Base-by-base conservation (phyloP, 1,284 basidiomycete species). In the Porogramme epimiltina region DNA sequence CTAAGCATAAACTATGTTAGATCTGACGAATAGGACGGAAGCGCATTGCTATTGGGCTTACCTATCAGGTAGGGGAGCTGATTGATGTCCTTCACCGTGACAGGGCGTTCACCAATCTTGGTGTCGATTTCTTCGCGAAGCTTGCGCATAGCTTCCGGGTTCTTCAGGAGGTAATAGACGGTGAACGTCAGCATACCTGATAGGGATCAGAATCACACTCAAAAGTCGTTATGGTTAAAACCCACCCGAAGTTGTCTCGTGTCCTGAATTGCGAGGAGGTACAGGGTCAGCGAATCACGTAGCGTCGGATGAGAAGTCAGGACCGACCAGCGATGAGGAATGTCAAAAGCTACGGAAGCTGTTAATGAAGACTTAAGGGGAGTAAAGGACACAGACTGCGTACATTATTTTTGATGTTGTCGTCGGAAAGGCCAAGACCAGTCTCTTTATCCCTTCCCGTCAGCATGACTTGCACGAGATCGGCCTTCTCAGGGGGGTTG, bases 51-150 rank as follows among this genome's bases (percentile, higher is more conserved):
- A 13, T 22, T 5, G 26, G 5, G 18, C 64, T 22, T 47, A 72
- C 74, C 75, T 3, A 64, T 61, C 10, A 76, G 66, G 62, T 80
- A 81, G 10, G 71, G 70, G 52, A 80, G 62, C 52, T 74, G 74
- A 40, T 67, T 62, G 19, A 78, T 61, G 47, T 78, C 74, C 23
- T 75, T 67, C 19, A 67, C 60, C n/a, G 66, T 67, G 40, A 72
- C 66, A 0, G 68, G 67, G 19, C 70, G 67, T 23, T 67, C 64
- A 10, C 74, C 74, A 42, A 77, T 62, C 16, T 72, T 70, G n/a
- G 60, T 54, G 57, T 80, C 78, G n/a, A 80, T 68, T 60, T 81
- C 78, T 18, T 70, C 69, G n/a, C 75, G 73, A 2, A 79, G 69
- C 56, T 73, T 76, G 20, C 68, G 67, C 64, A 78, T 68, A 0